These are phyloP conservation scores for Penicillium sp. DNA, from an alignment of 2,329 filamentous ascomycete species.

Conservation along the genomic window DNA sequence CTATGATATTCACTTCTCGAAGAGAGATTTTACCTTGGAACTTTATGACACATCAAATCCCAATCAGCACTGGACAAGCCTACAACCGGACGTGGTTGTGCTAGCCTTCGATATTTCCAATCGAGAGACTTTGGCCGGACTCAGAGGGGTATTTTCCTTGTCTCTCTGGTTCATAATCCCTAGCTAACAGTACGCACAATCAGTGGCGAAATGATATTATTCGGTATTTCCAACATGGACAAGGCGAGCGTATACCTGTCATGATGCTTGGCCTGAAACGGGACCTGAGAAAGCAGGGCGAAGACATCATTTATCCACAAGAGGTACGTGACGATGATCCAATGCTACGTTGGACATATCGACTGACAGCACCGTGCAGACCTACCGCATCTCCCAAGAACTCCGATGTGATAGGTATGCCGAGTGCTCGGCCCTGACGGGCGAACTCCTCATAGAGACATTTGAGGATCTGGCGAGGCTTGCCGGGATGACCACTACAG, in stretches of 20 bases:
- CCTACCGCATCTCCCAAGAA: constrained; percentile 58
- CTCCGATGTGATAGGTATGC: constrained; percentile 62
- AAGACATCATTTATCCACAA: constrained; percentile 44
- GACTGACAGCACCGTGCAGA: constrained; percentile 37
- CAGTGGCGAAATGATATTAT: constrained; percentile 46
- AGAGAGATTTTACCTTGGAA: constrained; percentile 54
- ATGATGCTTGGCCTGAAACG: constrained; percentile 60
- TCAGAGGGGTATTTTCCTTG: constrained; percentile 39
- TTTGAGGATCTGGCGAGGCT: constrained; percentile 61
- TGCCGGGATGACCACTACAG: constrained; percentile 58
- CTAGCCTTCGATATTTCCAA: constrained; percentile 59
- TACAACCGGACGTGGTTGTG: constrained; percentile 55
- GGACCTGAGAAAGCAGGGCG: constrained; percentile 52
- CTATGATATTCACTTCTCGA: constrained; percentile 59
- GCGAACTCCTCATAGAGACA: constrained; percentile 58
- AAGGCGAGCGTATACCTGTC: constrained; percentile 51
- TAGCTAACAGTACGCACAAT: neutral
- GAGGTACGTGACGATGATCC: constrained; percentile 33
- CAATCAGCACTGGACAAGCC: constrained; percentile 55
- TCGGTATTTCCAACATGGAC: constrained; percentile 50
- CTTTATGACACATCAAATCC: constrained; percentile 59
- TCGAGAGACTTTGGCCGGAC: constrained; percentile 49
- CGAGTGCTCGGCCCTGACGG: constrained; percentile 61
- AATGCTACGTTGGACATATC: constrained; percentile 21
- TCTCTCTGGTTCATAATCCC: neutral